phyloP scores from a whole-genome alignment of 176 grass and related monocot species.

The Dendrocalamus sinicus region DNA sequence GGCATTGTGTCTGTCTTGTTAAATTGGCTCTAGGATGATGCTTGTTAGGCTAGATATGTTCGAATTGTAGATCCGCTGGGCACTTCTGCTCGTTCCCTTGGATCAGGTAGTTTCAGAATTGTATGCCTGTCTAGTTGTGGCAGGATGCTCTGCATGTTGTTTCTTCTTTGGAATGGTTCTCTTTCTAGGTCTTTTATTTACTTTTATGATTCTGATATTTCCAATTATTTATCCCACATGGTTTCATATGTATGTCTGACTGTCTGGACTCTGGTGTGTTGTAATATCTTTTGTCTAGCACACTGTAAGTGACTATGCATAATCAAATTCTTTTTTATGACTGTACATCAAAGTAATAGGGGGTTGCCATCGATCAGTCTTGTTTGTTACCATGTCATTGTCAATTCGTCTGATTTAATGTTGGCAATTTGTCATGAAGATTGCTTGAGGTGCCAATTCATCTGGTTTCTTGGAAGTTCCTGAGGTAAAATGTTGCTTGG shows the following conservation, averaged over 20 bases:
- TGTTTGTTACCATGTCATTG: constrained; percentile 1
- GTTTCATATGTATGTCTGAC: neutral
- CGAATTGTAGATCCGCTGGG: neutral
- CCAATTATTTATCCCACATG: neutral
- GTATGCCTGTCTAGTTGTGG: constrained; percentile 20
- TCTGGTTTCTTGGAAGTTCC: constrained; percentile 7
- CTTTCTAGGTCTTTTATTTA: constrained; percentile 17
- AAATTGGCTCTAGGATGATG: neutral
- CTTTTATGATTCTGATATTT: neutral
- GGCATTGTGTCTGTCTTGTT: neutral
- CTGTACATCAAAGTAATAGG: neutral
- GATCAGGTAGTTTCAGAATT: constrained; percentile 27
- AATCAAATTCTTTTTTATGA: neutral
- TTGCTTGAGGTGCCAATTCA: constrained; percentile 28
- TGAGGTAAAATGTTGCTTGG: constrained; percentile 44
- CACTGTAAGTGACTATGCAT: neutral
- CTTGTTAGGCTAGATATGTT: constrained; percentile 13
- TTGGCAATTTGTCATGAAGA: constrained; percentile 26
- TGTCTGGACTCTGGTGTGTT: neutral
- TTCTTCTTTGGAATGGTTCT: constrained; percentile 1
- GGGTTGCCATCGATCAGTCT: neutral
- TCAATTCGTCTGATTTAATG: constrained; percentile 29
- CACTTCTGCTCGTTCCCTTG: neutral
- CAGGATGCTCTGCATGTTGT: neutral
- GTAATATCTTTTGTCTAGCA: neutral